phyloP scores from a whole-genome alignment of 306 rosid species.

The Sicyos baderoa region DNA sequence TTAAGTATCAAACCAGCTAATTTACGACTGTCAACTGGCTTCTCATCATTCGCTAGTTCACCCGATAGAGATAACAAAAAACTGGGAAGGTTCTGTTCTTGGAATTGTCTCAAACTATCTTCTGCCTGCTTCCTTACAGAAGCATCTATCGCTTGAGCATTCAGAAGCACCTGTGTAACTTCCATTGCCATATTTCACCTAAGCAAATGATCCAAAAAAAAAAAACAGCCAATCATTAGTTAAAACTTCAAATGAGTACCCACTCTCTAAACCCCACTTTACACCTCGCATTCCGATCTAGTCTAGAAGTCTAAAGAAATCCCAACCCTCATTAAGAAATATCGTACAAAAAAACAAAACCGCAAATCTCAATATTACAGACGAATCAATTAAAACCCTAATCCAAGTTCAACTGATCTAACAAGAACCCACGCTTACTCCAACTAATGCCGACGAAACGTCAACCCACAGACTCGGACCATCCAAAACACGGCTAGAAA shows the following conservation, averaged over 20 bases:
- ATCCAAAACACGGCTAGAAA: neutral
- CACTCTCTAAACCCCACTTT: neutral
- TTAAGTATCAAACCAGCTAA: constrained; percentile 80
- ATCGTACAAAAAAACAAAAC: neutral
- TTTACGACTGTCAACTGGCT: constrained; percentile 78
- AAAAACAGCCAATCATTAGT: neutral
- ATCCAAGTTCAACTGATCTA: neutral
- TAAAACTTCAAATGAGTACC: neutral
- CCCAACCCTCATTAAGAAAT: neutral
- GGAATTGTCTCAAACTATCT: constrained; percentile 71
- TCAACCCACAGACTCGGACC: neutral
- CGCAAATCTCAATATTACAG: constrained; percentile 1
- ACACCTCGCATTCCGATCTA: neutral
- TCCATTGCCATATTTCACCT: constrained; percentile 63
- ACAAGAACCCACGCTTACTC: neutral
- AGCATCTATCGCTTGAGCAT: constrained; percentile 85
- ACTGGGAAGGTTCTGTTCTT: constrained; percentile 81
- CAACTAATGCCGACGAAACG: neutral
- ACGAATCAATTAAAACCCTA: neutral
- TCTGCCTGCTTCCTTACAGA: constrained; percentile 71
- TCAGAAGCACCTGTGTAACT: constrained; percentile 75
- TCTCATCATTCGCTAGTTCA: constrained; percentile 80
- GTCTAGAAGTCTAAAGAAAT: neutral
- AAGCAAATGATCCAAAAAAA: neutral
- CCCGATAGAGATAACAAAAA: constrained; percentile 82